A percentile compares a stretch with the other conserved stretches of the same genome.
phyloP scores from a whole-genome alignment of 306 rosid species.

The Biancaea sappan region DNA sequence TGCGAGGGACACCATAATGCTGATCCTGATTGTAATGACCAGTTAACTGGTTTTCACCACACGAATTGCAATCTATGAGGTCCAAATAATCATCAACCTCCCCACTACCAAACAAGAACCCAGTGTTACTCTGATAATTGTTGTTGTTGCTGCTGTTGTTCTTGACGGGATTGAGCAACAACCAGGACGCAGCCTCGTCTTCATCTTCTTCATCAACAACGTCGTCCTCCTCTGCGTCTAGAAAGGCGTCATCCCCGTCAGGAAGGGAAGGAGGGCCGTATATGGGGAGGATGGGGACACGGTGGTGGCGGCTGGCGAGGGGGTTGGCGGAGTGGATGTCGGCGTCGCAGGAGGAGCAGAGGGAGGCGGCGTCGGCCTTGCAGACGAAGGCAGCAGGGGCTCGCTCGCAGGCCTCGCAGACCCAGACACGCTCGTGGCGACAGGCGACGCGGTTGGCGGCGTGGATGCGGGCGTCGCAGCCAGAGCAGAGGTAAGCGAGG shows the following conservation, averaged over 20 bases:
- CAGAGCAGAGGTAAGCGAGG: constrained; percentile 58
- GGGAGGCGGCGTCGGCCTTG: constrained; percentile 91
- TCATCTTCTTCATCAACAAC: constrained; percentile 57
- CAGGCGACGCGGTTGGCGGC: constrained; percentile 55
- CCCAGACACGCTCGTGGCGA: constrained; percentile 85
- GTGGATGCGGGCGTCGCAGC: constrained; percentile 66
- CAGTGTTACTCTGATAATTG: constrained; percentile 40
- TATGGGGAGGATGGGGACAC: constrained; percentile 70
- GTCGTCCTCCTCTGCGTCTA: constrained; percentile 49
- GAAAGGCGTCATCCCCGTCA: constrained; percentile 32
- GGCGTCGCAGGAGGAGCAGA: constrained; percentile 78
- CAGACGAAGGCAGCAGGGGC: constrained; percentile 84
- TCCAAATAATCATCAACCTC: constrained; percentile 90
- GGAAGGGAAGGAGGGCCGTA: constrained; percentile 46
- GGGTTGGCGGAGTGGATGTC: constrained; percentile 94
- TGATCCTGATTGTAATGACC: constrained; percentile 42
- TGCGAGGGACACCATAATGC: constrained; percentile 44
- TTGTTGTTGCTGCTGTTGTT: constrained; percentile 27
- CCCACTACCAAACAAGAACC: constrained; percentile 56
- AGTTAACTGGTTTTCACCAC: constrained; percentile 43
- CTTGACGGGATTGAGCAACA: constrained; percentile 68
- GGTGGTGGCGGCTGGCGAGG: constrained; percentile 91
- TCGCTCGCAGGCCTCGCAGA: constrained; percentile 88
- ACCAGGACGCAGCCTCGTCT: constrained; percentile 87
- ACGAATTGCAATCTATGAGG: constrained; percentile 69